These are phyloP conservation scores for Hypoxylon sp. DNA, from an alignment of 2,329 filamentous ascomycete genomes.

Conservation along the genomic window DNA sequence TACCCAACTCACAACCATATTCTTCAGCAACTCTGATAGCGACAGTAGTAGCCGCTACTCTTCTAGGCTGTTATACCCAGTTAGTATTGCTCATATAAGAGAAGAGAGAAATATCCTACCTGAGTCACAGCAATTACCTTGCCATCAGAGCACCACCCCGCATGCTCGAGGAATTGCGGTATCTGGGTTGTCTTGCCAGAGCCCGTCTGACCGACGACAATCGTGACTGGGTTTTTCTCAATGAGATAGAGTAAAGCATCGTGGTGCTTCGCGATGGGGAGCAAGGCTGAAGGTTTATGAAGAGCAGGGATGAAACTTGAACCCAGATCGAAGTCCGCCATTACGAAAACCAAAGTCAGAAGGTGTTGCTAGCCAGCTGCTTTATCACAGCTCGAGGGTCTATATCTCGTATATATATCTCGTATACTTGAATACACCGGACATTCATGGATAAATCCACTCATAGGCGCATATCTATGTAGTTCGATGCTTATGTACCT, in stretches of 20 bases:
- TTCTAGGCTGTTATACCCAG: conserved; percentile 74
- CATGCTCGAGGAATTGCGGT: conserved; percentile 89
- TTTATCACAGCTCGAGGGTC: conserved; percentile 22
- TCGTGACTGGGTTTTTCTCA: conserved; percentile 86
- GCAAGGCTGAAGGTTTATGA: conserved; percentile 85
- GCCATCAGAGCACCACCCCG: conserved; percentile 89
- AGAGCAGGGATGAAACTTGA: conserved; percentile 81
- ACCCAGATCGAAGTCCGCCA: conserved; percentile 71
- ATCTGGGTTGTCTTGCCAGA: conserved; percentile 97
- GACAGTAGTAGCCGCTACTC: conserved; percentile 92
- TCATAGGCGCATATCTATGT: not conserved
- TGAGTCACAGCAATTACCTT: conserved; percentile 92
- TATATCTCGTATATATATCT: too few species aligned
- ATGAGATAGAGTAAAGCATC: conserved; percentile 87
- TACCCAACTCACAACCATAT: conserved; percentile 85
- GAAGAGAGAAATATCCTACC: conserved; percentile 68
- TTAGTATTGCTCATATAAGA: conserved; percentile 26
- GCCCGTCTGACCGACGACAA: conserved; percentile 93
- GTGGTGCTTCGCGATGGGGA: conserved; percentile 89
- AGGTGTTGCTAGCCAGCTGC: conserved; percentile 21
- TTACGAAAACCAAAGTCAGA: conserved; percentile 49
- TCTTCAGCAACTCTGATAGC: conserved; percentile 92
- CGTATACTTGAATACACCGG: not conserved
- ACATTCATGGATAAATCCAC: not conserved
- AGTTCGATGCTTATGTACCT: not conserved